Evolutionary conservation across 192 early-diverging fungal species (phyloP).

Genomic region (Podila verticillata): DNA sequence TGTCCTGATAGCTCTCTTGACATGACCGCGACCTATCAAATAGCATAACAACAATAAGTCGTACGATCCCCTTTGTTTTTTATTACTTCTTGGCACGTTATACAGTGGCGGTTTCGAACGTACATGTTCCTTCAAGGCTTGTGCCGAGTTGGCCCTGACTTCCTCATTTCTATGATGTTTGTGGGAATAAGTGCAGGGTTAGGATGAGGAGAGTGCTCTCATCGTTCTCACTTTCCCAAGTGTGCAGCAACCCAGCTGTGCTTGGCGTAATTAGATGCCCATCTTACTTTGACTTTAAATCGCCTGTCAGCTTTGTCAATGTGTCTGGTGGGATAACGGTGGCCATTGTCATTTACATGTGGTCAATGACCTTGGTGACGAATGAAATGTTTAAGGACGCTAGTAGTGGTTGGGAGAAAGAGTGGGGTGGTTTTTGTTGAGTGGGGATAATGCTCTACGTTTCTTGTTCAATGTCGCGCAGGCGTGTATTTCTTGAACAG

Average conservation of each 20-base stretch:
- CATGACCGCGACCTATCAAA: constrained; percentile 36
- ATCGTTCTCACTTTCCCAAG: too few relatives aligned
- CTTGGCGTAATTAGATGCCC: background rate
- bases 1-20: constrained; percentile 77
- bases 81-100: too few relatives aligned
- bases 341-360: constrained; percentile 37
- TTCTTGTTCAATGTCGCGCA: too few relatives aligned
- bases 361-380: constrained; percentile 13
- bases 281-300: constrained; percentile 63
- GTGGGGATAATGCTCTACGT: too few relatives aligned
- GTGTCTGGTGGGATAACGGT: constrained; percentile 33
- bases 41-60: background rate
- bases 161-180: constrained; percentile 66
- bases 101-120: constrained; percentile 2
- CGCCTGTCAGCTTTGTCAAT: constrained; percentile 39
- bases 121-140: constrained; percentile 73
- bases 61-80: background rate
- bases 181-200: background rate
- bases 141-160: constrained; percentile 62
- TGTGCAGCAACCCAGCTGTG: too few relatives aligned
- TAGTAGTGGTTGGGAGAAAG: background rate
- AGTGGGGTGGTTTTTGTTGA: background rate
- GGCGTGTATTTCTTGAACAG: too few relatives aligned
- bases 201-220: too few relatives aligned
- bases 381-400: background rate